A percentile compares a stretch with the other conserved stretches of the same genome.
Evolutionary conservation across 371 early-diverging fungal species (phyloP).

Genomic region (Zancudomyces culisetae): DNA sequence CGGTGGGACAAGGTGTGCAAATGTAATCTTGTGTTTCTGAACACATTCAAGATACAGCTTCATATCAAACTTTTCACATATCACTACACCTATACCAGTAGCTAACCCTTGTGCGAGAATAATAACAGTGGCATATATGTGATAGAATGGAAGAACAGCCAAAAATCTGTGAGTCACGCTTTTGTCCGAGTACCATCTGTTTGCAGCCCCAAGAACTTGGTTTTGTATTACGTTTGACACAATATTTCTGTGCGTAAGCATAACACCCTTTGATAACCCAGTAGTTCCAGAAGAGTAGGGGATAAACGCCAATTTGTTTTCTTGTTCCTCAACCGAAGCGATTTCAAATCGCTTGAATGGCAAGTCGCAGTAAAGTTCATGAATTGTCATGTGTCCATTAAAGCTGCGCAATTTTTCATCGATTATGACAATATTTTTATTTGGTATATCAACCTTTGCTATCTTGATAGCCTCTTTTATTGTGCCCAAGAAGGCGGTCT

Average conservation of each 20-base stretch:
- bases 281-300: conserved; percentile 85
- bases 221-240: conserved; percentile 48
- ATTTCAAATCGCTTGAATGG: conserved; percentile 3
- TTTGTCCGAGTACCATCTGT: conserved; percentile 11
- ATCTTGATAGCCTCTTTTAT: conserved; percentile 12
- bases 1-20: conserved; percentile 60
- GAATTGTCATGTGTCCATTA: neutral
- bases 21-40: conserved; percentile 40
- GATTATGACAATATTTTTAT: neutral
- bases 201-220: conserved; percentile 16
- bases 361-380: neutral
- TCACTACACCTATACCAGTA: conserved; percentile 2
- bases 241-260: conserved; percentile 62
- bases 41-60: conserved; percentile 32
- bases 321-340: neutral
- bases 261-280: conserved; percentile 35
- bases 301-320: conserved; percentile 38
- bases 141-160: conserved; percentile 62
- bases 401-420: neutral
- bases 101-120: neutral
- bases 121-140: conserved; percentile 48
- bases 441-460: neutral
- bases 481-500: conserved; percentile 21
- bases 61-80: conserved; percentile 1
- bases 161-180: conserved; percentile 14